A percentile compares a stretch with the other conserved stretches of the same genome.
Conservation (phyloP, 208 protist species). For the Trypanosoma brucei region DNA sequence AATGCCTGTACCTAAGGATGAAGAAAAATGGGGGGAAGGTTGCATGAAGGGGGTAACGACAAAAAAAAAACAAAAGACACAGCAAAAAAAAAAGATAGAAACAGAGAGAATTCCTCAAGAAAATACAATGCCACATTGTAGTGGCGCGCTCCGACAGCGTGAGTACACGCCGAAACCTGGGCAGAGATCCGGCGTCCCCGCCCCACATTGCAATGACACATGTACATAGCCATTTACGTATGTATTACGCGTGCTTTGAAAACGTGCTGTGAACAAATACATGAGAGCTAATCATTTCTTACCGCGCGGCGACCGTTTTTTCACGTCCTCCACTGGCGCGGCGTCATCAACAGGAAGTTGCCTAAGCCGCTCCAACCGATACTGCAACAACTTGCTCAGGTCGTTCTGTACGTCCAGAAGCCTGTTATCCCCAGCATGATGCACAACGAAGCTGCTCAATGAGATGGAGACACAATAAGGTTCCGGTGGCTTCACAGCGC, state of each 20-base stretch:
- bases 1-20: too few relatives aligned
- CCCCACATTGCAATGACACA: too few relatives aligned
- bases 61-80: too few relatives aligned
- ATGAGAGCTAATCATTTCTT: constrained; percentile 18
- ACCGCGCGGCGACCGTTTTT: constrained; percentile 8
- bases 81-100: too few relatives aligned
- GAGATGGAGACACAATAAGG: constrained; percentile 64
- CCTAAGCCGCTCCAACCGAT: constrained; percentile 14
- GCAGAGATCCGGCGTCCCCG: too few relatives aligned
- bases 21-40: too few relatives aligned
- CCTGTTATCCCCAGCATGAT: constrained; percentile 10
- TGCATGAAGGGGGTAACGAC: too few relatives aligned
- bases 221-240: too few relatives aligned
- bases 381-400: constrained; percentile 34
- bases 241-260: not conserved
- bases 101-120: too few relatives aligned
- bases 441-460: constrained; percentile 47
- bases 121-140: too few relatives aligned
- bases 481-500: constrained; percentile 39
- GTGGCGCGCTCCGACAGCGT: too few relatives aligned
- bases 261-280: not conserved
- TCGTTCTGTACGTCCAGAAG: constrained; percentile 43
- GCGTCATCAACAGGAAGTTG: constrained; percentile 5
- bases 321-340: constrained; percentile 3
- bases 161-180: too few relatives aligned